phyloP scores from a whole-genome alignment of 1,139 yeast species.

The Zygosaccharomyces sapae region DNA sequence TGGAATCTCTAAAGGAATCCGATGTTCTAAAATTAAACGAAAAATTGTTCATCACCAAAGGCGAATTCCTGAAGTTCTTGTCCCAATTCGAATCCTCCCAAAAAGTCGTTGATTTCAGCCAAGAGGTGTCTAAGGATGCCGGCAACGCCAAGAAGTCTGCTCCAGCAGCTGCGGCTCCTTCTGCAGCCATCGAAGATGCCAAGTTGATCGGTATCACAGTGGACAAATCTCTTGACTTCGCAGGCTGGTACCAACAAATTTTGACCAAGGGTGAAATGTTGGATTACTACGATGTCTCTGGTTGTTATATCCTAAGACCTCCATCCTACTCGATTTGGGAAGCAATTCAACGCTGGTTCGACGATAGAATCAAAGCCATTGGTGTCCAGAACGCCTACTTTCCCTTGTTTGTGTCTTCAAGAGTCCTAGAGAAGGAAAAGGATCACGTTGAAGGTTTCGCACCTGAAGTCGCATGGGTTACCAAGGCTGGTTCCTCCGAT shows the following conservation, averaged over 20 bases:
- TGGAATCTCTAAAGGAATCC: conserved; percentile 42
- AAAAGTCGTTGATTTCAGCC: conserved; percentile 56
- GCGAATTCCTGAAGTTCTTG: conserved; percentile 53
- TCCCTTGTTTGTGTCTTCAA: conserved; percentile 96
- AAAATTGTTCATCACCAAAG: conserved; percentile 53
- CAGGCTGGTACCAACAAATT: conserved; percentile 96
- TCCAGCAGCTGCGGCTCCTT: conserved; percentile 28
- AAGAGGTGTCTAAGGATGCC: conserved; percentile 27
- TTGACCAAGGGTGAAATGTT: conserved; percentile 95
- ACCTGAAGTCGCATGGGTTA: conserved; percentile 99
- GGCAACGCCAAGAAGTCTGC: background rate
- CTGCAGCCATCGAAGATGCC: conserved; percentile 75
- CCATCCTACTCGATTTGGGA: conserved; percentile 96
- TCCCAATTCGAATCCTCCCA: conserved; percentile 43
- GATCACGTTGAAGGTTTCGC: conserved; percentile 99
- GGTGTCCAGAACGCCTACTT: conserved; percentile 95
- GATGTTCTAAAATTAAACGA: conserved; percentile 52
- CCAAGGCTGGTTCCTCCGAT: conserved; percentile 89
- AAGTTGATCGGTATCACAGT: conserved; percentile 94
- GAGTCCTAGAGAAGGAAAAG: conserved; percentile 93
- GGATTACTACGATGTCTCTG: conserved; percentile 97
- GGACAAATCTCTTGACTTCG: conserved; percentile 85
- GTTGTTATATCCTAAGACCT: conserved; percentile 97
- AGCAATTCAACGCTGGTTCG: conserved; percentile 82
- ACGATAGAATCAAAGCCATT: conserved; percentile 69